Evolutionary conservation across 2,329 filamentous ascomycete genomes (phyloP).

Genomic region (Epichloe gansuensis): DNA sequence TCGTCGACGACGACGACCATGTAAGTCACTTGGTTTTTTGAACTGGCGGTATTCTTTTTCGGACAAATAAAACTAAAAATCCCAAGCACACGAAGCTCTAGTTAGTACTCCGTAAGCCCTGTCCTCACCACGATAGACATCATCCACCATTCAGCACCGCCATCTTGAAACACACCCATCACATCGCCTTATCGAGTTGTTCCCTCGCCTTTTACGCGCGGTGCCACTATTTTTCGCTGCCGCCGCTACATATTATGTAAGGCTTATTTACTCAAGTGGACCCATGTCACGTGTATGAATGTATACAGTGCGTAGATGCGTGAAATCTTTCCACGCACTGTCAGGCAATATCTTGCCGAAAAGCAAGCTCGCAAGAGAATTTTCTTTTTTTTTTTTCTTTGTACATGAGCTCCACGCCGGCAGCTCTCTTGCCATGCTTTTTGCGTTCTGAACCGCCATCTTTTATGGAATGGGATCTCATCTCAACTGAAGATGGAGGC

Average conservation of each 20-base stretch:
- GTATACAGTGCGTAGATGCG: slow-evolving; percentile 14
- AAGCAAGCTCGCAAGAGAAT: not conserved
- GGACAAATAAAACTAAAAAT: too few relatives aligned
- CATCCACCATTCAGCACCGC: not conserved
- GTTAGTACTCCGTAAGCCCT: too few relatives aligned
- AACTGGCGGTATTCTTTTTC: too few relatives aligned
- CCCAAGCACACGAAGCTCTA: too few relatives aligned
- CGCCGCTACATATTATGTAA: not conserved
- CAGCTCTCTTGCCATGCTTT: not conserved
- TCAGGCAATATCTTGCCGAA: slow-evolving; percentile 19
- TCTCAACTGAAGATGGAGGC: not conserved
- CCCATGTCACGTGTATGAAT: slow-evolving; percentile 10
- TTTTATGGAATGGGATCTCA: too few relatives aligned
- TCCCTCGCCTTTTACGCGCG: not conserved
- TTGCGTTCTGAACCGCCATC: too few relatives aligned
- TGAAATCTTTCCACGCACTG: slow-evolving; percentile 20
- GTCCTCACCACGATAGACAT: too few relatives aligned
- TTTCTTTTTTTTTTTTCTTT: not conserved
- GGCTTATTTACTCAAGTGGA: not conserved
- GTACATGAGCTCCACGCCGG: not conserved
- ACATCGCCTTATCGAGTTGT: not conserved
- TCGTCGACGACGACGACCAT: too few relatives aligned
- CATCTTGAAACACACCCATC: not conserved
- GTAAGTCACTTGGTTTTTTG: too few relatives aligned
- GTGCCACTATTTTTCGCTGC: not conserved